Evolutionary conservation across 192 early-diverging fungal genomes (phyloP), one percentile per base, ranked within the genome.

Genomic region (Coemansia sp.): DNA sequence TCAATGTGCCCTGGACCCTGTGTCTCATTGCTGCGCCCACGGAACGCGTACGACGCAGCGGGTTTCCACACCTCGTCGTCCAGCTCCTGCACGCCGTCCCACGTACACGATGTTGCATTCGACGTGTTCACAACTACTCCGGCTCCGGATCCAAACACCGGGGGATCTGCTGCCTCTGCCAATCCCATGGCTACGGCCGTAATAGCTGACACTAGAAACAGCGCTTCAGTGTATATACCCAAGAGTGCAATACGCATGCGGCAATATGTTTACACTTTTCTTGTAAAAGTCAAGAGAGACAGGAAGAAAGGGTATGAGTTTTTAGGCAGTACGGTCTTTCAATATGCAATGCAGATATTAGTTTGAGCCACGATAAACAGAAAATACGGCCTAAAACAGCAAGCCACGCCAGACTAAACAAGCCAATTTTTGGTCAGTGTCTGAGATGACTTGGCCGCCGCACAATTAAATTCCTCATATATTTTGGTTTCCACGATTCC

Each of bases 1-100:
- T 89, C 88, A 39, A 86, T 79, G 0, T 50, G 0, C 0, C 55
- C 58, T 0, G 78, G 73, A 0, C 29, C 35, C 3, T 32, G 24
- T n/a, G 39, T 29, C 18, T 16, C 18, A 5, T 47, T 35, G 41
- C 47, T 41, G 16, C n/a, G 18, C 10, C 41, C 45, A 3, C 5
- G 50, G 53, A 57, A 73, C 1, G 57, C 43, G 35, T 79, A 79
- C 0, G 43, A 18, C 12, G 62, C 26, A 5, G 58, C 49, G 2
- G 71, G 68, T 0, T 50, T 37, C 54, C 60, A 64, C 7, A 38
- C 23, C 0, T 38, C 54, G n/a, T 65, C 62, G 20, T 79, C 77
- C 29, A 61, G 53, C 43, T 32, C 32, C 19, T 68, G 66, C 19
- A 47, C n/a, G 41, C 59, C 66, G 22, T 56, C 29, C 54, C 57